Evolutionary conservation across 805 yeast genomes (phyloP).

Genomic region (Phaffomyces antillensis): DNA sequence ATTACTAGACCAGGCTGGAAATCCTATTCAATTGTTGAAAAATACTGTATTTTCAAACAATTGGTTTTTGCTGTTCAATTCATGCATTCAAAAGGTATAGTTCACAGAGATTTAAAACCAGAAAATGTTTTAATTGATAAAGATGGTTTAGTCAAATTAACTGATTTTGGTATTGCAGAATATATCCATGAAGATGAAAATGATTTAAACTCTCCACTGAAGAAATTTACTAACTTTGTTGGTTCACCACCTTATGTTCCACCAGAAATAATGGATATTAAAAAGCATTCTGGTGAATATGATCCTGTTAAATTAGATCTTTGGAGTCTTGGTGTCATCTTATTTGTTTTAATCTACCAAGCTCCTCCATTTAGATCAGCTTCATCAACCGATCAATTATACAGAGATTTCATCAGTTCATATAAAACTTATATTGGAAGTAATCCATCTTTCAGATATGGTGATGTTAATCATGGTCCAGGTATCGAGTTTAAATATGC

Average conservation of each 20-base stretch:
- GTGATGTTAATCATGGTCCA: conserved; percentile 48
- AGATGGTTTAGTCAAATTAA: conserved; percentile 56
- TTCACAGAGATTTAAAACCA: conserved; percentile 70
- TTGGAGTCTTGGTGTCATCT: conserved; percentile 67
- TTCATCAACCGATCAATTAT: conserved; percentile 38
- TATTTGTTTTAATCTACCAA: conserved; percentile 52
- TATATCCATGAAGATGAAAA: conserved; percentile 50
- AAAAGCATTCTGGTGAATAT: conserved; percentile 32
- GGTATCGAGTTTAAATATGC: conserved; percentile 71
- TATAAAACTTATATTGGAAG: conserved; percentile 33
- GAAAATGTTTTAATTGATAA: conserved; percentile 58
- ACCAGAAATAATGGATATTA: conserved; percentile 58
- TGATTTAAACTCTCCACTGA: conserved; percentile 36
- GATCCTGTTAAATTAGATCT: conserved; percentile 64
- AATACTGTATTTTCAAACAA: conserved; percentile 64
- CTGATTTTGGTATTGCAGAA: conserved; percentile 74
- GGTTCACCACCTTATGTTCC: conserved; percentile 82
- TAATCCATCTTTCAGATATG: conserved; percentile 43
- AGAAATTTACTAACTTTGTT: conserved; percentile 39
- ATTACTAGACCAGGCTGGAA: conserved; percentile 58
- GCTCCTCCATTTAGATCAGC: conserved; percentile 57
- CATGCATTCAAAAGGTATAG: conserved; percentile 59
- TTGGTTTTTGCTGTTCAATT: conserved; percentile 52
- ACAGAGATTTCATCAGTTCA: conserved; percentile 46
- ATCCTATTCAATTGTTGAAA: conserved; percentile 40